Conservation (phyloP, 2,329 filamentous ascomycete species). For the Fusarium compactum region DNA sequence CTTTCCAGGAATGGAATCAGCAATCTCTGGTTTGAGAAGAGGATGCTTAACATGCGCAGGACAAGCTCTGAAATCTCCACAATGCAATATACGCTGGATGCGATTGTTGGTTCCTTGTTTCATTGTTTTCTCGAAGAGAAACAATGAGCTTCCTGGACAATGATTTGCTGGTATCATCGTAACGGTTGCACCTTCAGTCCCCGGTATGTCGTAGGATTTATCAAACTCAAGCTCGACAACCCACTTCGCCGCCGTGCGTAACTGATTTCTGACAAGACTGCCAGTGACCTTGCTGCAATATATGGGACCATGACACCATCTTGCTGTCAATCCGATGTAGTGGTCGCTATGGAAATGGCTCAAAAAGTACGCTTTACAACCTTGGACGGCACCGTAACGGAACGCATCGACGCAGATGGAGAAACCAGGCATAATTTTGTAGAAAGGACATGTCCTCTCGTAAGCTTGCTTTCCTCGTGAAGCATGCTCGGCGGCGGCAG, state of each 20-base stretch:
- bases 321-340: constrained; percentile 89
- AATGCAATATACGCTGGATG: constrained; percentile 87
- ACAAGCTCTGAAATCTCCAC: constrained; percentile 94
- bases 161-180: constrained; percentile 98
- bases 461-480: constrained; percentile 88
- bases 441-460: constrained; percentile 93
- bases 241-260: constrained; percentile 87
- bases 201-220: constrained; percentile 79
- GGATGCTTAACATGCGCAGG: constrained; percentile 86
- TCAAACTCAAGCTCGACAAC: constrained; percentile 90
- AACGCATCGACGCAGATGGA: constrained; percentile 96
- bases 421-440: constrained; percentile 96
- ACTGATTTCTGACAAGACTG: constrained; percentile 87
- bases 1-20: constrained; percentile 78
- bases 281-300: constrained; percentile 95
- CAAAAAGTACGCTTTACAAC: constrained; percentile 93
- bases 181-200: constrained; percentile 84
- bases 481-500: constrained; percentile 81
- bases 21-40: constrained; percentile 78
- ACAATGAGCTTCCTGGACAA: constrained; percentile 93
- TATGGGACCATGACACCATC: constrained; percentile 93
- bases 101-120: constrained; percentile 70
- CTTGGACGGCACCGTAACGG: constrained; percentile 91
- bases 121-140: constrained; percentile 86
- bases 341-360: constrained; percentile 99